Base-by-base conservation (phyloP, 139 green algal genomes). In the Diplosphaera chodatii region DNA sequence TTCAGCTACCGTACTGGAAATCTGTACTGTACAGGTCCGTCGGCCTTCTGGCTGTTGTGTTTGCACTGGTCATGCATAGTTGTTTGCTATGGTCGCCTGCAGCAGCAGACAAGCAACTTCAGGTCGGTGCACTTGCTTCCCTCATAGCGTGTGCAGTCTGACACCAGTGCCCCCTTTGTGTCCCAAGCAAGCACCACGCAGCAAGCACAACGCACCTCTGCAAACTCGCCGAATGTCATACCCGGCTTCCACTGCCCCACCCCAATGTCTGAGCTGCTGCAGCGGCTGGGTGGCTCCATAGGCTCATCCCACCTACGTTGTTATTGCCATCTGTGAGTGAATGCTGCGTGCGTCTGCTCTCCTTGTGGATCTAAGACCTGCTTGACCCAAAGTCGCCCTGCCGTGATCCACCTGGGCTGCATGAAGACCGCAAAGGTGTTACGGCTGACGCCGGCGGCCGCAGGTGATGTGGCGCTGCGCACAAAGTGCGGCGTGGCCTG, bases 361-460 rank as follows among this genome's bases (percentile, higher is more conserved):
- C n/a, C n/a, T n/a, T n/a, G n/a, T n/a, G n/a, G n/a, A n/a, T n/a
- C n/a, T n/a, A n/a, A n/a, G n/a, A n/a, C n/a, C n/a, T n/a, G n/a
- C n/a, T n/a, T n/a, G n/a, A n/a, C n/a, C n/a, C n/a, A n/a, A n/a
- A n/a, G n/a, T n/a, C n/a, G n/a, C n/a, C n/a, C n/a, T n/a, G n/a
- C n/a, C n/a, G n/a, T n/a, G n/a, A n/a, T n/a, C n/a, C 65, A 82
- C 69, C 75, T 65, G 5, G 86, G 85, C 77, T 94, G 90, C 87
- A 96, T 88, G 75, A 96, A 96, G n/a, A 93, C 73, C 3, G 90
- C 90, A 75, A 94, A 90, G 0, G 82, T 91, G 74, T 91, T 87
- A 8, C 82, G 66, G 59, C 70, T 80, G 32, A 92, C 32, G 48
- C 75, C 78, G 0, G 48, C 64, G 0, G 79, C 75, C 16, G 55